phyloP scores from a whole-genome alignment of 2,329 filamentous ascomycete species.

The Sporothrix brasiliensis region DNA sequence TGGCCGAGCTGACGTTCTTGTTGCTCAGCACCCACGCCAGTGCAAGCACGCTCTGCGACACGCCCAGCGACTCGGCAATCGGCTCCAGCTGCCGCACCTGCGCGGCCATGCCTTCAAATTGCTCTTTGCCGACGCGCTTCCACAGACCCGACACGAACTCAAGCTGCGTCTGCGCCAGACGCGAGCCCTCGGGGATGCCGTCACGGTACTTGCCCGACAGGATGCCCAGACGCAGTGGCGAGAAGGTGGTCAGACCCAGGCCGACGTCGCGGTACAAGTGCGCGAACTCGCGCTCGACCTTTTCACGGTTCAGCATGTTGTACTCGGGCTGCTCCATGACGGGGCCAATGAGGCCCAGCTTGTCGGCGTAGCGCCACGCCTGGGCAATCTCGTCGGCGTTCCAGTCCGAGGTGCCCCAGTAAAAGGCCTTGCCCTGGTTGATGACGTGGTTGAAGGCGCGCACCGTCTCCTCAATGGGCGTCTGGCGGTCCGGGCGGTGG shows the following conservation, averaged over 20 bases:
- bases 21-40: constrained; percentile 67
- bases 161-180: constrained; percentile 60
- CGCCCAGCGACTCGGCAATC: constrained; percentile 66
- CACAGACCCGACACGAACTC: constrained; percentile 59
- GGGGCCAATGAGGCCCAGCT: constrained; percentile 63
- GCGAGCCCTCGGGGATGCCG: constrained; percentile 62
- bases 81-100: constrained; percentile 62
- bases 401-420: constrained; percentile 75
- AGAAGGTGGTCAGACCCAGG: constrained; percentile 58
- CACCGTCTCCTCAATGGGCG: constrained; percentile 66
- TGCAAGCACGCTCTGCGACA: constrained; percentile 59
- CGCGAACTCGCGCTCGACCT: constrained; percentile 58
- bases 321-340: constrained; percentile 70
- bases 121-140: constrained; percentile 56
- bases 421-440: constrained; percentile 69
- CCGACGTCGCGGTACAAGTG: constrained; percentile 60
- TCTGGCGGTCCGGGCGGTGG: constrained; percentile 61
- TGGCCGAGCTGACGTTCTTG: constrained; percentile 62
- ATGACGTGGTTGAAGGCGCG: constrained; percentile 54
- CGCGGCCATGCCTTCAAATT: constrained; percentile 56
- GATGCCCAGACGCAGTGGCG: constrained; percentile 57
- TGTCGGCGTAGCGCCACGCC: constrained; percentile 63
- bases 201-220: constrained; percentile 67
- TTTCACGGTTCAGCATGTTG: constrained; percentile 61
- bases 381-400: constrained; percentile 67